Conservation (phyloP, 2,329 filamentous ascomycete genomes). For the Fusarium sublunatum region DNA sequence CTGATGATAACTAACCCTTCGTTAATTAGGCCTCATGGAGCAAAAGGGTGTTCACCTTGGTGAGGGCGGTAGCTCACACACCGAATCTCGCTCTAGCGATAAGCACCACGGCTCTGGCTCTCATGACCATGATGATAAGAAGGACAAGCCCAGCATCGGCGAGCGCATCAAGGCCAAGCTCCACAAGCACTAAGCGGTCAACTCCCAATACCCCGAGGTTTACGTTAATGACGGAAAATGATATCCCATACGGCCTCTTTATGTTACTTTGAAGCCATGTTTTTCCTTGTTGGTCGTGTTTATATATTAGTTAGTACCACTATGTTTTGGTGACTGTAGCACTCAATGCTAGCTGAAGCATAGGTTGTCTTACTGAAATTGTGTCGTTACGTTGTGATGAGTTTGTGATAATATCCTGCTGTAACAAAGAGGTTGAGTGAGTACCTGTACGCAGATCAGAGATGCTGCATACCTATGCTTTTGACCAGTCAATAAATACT, state of each 20-base stretch:
- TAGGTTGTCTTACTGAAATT: not conserved
- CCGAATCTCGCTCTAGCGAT: constrained; percentile 14
- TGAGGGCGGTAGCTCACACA: constrained; percentile 16
- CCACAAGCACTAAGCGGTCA: constrained; percentile 58
- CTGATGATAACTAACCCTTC: constrained; percentile 11
- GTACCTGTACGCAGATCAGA: no score
- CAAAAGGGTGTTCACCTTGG: constrained; percentile 48
- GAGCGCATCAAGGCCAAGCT: constrained; percentile 78
- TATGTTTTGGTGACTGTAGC: not conserved
- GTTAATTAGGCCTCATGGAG: constrained; percentile 50
- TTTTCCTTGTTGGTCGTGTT: constrained; percentile 2
- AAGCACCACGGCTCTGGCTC: constrained; percentile 29
- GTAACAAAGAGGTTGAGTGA: no score
- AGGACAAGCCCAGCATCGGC: constrained; percentile 64
- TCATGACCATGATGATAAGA: constrained; percentile 32
- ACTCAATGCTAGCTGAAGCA: constrained; percentile 8
- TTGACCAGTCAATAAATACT: no score
- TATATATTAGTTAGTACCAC: constrained; percentile 1
- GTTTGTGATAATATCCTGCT: not conserved
- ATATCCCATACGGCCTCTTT: constrained; percentile 28
- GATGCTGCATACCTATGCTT: no score
- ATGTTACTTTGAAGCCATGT: constrained; percentile 3
- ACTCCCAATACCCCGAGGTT: not conserved
- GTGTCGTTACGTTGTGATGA: not conserved
- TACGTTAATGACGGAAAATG: constrained; percentile 30